phyloP scores from a whole-genome alignment of 1,284 basidiomycete species.

The Mycosarcoma maydis region DNA sequence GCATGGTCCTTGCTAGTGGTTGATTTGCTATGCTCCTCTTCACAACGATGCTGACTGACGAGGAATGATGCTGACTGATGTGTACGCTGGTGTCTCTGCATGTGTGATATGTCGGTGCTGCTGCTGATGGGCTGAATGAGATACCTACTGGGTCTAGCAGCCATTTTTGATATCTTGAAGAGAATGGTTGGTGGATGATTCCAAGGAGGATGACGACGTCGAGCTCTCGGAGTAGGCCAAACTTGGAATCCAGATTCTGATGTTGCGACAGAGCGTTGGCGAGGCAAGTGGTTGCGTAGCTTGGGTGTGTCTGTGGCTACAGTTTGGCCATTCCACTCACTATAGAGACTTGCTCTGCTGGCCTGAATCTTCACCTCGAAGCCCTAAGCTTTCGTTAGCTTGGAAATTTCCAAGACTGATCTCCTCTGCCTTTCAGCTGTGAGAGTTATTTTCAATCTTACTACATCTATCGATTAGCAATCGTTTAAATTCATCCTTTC shows the following conservation, averaged over 20 bases:
- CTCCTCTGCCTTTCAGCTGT: background rate
- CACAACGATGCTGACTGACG: constrained; percentile 1
- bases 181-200: constrained; percentile 49
- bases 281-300: background rate
- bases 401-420: background rate
- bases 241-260: background rate
- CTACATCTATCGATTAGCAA: too few relatives aligned
- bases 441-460: too few relatives aligned
- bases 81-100: constrained; percentile 2
- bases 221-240: constrained; percentile 40
- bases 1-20: too few relatives aligned
- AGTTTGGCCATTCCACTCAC: too few relatives aligned
- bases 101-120: constrained; percentile 10
- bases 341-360: background rate
- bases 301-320: background rate
- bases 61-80: background rate
- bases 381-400: background rate
- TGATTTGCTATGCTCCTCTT: background rate
- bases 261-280: background rate
- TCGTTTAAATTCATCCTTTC: too few relatives aligned
- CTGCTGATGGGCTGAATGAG: constrained; percentile 12
- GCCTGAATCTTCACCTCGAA: background rate
- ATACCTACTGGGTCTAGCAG: constrained; percentile 60
- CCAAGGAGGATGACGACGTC: constrained; percentile 46
- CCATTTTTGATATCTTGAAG: constrained; percentile 60